Conservation (phyloP, 1,284 basidiomycete genomes). For the Cutaneotrichosporon sp. region DNA sequence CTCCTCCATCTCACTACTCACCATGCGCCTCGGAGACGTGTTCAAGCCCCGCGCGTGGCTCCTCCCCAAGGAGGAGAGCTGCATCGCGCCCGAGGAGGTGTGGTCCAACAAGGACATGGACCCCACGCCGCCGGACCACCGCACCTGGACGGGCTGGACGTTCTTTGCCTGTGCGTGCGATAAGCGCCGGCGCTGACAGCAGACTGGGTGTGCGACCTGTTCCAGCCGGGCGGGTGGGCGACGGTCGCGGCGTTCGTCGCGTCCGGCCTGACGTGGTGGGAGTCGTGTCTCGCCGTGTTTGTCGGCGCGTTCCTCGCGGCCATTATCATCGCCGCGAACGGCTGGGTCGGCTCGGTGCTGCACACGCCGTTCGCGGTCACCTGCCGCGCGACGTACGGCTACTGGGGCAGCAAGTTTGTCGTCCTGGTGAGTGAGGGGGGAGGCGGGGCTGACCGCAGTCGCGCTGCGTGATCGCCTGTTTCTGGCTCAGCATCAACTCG, state of each 20-base stretch:
- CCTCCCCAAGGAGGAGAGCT: constrained; percentile 44
- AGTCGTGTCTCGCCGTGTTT: constrained; percentile 38
- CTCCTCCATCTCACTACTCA: not conserved
- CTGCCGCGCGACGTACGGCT: constrained; percentile 73
- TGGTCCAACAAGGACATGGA: constrained; percentile 51
- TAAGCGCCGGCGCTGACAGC: not conserved
- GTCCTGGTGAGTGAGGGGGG: constrained; percentile 54
- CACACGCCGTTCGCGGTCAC: constrained; percentile 71
- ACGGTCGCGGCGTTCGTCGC: constrained; percentile 38
- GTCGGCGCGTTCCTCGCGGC: constrained; percentile 36
- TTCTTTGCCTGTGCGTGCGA: constrained; percentile 27
- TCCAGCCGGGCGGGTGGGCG: constrained; percentile 39
- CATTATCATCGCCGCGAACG: constrained; percentile 58
- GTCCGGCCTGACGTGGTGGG: constrained; percentile 45
- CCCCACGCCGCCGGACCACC: constrained; percentile 37
- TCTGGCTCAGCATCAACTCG: constrained; percentile 72
- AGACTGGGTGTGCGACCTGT: constrained; percentile 14
- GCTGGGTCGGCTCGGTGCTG: constrained; percentile 69
- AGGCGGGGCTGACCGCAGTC: constrained; percentile 47
- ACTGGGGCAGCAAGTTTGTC: constrained; percentile 59
- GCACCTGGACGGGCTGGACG: constrained; percentile 43
- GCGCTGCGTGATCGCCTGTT: constrained; percentile 70
- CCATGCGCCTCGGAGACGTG: not conserved
- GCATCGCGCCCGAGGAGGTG: constrained; percentile 42
- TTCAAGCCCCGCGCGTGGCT: constrained; percentile 24